phyloP scores from a whole-genome alignment of 2,329 filamentous ascomycete genomes.

The Colletotrichum echinochloae region DNA sequence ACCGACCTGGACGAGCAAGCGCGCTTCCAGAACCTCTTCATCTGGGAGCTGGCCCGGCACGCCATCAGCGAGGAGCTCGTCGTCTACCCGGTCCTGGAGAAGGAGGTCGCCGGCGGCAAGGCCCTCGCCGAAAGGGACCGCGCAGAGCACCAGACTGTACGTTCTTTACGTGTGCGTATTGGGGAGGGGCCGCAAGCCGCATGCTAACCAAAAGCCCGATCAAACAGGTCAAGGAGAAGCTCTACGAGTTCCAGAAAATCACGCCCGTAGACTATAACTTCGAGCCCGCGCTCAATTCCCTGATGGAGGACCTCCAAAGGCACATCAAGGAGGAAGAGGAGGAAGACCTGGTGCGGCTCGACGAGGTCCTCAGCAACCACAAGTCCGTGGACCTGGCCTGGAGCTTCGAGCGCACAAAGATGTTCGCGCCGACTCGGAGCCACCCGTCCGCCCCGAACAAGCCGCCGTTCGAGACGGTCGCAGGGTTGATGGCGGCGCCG shows the following conservation, averaged over 20 bases:
- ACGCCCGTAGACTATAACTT: constrained; percentile 55
- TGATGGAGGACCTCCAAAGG: constrained; percentile 57
- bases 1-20: constrained; percentile 52
- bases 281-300: constrained; percentile 53
- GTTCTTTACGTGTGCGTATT: background rate
- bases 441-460: constrained; percentile 64
- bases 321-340: constrained; percentile 65
- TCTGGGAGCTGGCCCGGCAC: constrained; percentile 62
- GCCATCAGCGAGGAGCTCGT: constrained; percentile 62
- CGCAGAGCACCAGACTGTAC: constrained; percentile 59
- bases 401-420: constrained; percentile 64
- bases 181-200: no score
- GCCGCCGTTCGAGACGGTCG: constrained; percentile 67
- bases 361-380: constrained; percentile 52
- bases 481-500: constrained; percentile 66
- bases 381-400: constrained; percentile 52
- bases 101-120: constrained; percentile 57
- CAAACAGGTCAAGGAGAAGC: constrained; percentile 61
- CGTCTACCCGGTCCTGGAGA: constrained; percentile 66
- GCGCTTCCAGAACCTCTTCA: constrained; percentile 60
- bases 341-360: constrained; percentile 61
- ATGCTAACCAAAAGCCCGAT: no score
- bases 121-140: constrained; percentile 61
- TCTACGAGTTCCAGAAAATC: constrained; percentile 63
- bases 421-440: constrained; percentile 63